These are phyloP conservation scores for Geopyxis carbonaria DNA, from an alignment of 495 filamentous ascomycete genomes.

Conservation along the genomic window DNA sequence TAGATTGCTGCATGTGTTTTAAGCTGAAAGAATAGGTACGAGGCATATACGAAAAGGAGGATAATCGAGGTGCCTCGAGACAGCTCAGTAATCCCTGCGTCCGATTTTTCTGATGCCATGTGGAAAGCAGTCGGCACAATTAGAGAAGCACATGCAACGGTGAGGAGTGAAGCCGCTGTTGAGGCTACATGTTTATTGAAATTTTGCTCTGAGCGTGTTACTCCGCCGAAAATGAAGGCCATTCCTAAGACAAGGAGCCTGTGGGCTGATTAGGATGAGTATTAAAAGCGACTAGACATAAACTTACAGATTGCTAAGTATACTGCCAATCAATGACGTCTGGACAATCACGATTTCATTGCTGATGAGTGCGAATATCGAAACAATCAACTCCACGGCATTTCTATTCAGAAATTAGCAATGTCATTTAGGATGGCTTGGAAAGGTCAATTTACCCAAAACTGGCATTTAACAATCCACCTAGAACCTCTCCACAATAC, in stretches of 20 bases:
- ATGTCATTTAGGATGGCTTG: constrained; percentile 9
- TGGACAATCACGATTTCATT: constrained; percentile 72
- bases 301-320: constrained; percentile 58
- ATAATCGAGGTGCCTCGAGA: constrained; percentile 61
- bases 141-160: constrained; percentile 59
- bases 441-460: constrained; percentile 47
- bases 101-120: constrained; percentile 26
- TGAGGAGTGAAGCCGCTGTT: constrained; percentile 67
- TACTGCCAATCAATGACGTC: constrained; percentile 78
- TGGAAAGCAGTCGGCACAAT: constrained; percentile 84
- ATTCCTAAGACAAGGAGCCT: constrained; percentile 72
- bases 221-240: constrained; percentile 80
- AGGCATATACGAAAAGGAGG: constrained; percentile 57
- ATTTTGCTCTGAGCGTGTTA: constrained; percentile 62
- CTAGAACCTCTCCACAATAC: constrained; percentile 68
- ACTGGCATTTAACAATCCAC: constrained; percentile 70
- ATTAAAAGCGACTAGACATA: background rate
- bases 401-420: too few relatives aligned
- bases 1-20: constrained; percentile 61
- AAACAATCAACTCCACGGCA: constrained; percentile 82
- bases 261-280: background rate
- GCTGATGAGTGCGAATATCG: constrained; percentile 61
- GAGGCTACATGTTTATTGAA: constrained; percentile 93
- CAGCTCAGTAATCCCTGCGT: constrained; percentile 35
- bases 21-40: constrained; percentile 68